Conservation (phyloP, 768 basidiomycete genomes). For the Boletus eberwhitei region DNA sequence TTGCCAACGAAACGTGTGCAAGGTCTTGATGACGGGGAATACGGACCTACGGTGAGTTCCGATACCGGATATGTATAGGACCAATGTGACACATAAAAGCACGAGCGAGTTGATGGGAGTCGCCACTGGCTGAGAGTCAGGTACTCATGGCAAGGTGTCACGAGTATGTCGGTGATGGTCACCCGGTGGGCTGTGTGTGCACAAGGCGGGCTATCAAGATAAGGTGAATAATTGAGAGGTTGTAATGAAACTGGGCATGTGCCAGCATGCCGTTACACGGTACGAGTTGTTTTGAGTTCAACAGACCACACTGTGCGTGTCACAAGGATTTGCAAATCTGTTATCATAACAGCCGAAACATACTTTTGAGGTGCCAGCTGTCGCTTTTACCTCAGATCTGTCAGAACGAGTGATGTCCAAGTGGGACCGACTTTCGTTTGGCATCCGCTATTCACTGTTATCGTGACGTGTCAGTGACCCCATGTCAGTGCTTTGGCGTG, state of each 20-base stretch:
- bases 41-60: background rate
- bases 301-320: background rate
- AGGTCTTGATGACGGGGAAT: background rate
- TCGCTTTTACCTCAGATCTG: background rate
- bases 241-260: background rate
- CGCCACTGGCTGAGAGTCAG: background rate
- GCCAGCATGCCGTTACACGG: background rate
- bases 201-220: background rate
- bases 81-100: too few relatives aligned
- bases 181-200: background rate
- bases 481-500: too few relatives aligned
- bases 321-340: background rate
- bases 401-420: background rate
- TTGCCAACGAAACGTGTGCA: too few relatives aligned
- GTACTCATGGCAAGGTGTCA: background rate
- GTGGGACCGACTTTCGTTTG: too few relatives aligned
- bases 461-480: background rate
- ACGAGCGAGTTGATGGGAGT: too few relatives aligned
- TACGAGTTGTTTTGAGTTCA: background rate
- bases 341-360: too few relatives aligned
- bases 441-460: too few relatives aligned
- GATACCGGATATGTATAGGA: background rate
- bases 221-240: background rate
- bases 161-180: background rate
- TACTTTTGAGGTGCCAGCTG: background rate